These are phyloP conservation scores for Penicillium hordei DNA, from an alignment of 2,329 filamentous ascomycete species.

Conservation along the genomic window DNA sequence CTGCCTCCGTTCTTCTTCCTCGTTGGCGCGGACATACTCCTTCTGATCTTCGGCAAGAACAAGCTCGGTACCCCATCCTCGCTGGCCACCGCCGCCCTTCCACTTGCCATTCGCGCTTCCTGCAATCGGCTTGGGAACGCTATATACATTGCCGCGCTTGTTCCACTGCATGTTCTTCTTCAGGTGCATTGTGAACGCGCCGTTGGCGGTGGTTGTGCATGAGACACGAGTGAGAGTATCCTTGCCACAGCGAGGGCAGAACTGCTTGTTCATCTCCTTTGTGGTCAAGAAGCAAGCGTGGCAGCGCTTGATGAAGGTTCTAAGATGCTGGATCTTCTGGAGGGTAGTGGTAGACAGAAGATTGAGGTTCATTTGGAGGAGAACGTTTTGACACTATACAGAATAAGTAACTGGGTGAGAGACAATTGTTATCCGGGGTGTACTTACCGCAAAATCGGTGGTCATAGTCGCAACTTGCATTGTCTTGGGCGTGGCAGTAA, in stretches of 20 bases:
- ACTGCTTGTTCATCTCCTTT: slow-evolving; percentile 82
- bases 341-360: slow-evolving; percentile 73
- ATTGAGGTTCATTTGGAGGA: slow-evolving; percentile 91
- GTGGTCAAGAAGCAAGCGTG: slow-evolving; percentile 88
- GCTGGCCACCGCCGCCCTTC: slow-evolving; percentile 70
- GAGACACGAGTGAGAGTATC: slow-evolving; percentile 79
- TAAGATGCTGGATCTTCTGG: slow-evolving; percentile 77
- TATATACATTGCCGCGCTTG: slow-evolving; percentile 86
- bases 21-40: slow-evolving; percentile 70
- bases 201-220: slow-evolving; percentile 78
- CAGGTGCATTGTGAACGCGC: slow-evolving; percentile 80
- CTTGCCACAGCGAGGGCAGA: slow-evolving; percentile 89
- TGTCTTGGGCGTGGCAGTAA: slow-evolving; percentile 57
- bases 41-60: slow-evolving; percentile 95
- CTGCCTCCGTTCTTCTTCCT: slow-evolving; percentile 59
- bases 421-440: not conserved
- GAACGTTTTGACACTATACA: slow-evolving; percentile 72
- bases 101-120: slow-evolving; percentile 77
- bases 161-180: slow-evolving; percentile 98
- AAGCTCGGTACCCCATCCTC: slow-evolving; percentile 80
- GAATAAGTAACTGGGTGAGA: slow-evolving; percentile 10
- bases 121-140: slow-evolving; percentile 83
- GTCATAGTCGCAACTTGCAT: slow-evolving; percentile 91
- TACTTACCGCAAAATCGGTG: slow-evolving; percentile 84
- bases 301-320: slow-evolving; percentile 87